Conservation (phyloP, 352 stramenopile species). For the Globisporangium megalacanthum region DNA sequence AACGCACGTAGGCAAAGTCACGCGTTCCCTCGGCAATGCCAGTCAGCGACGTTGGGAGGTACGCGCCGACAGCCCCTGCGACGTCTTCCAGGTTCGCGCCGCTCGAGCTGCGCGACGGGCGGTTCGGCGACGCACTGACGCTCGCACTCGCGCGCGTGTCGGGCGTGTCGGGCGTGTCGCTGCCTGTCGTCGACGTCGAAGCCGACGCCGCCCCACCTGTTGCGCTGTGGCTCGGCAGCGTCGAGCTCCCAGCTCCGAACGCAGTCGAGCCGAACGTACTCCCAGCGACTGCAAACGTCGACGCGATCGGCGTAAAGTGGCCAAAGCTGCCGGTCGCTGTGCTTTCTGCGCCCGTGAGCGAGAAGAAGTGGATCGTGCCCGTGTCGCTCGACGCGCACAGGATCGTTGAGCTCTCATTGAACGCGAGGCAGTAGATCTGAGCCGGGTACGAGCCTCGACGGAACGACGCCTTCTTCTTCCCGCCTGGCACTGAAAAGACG, state of each 20-base stretch:
- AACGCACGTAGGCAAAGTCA: slow-evolving; percentile 79
- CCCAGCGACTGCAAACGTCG: slow-evolving; percentile 64
- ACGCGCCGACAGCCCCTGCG: slow-evolving; percentile 59
- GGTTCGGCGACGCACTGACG: slow-evolving; percentile 10
- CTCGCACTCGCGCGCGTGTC: not conserved
- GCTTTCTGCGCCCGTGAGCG: slow-evolving; percentile 63
- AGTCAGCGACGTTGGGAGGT: slow-evolving; percentile 69
- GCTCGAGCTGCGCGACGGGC: slow-evolving; percentile 28
- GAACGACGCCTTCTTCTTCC: slow-evolving; percentile 90
- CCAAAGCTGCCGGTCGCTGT: slow-evolving; percentile 76
- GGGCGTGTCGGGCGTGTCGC: not conserved
- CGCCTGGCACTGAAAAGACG: slow-evolving; percentile 94
- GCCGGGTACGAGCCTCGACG: slow-evolving; percentile 94
- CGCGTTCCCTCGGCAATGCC: slow-evolving; percentile 83
- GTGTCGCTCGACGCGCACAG: slow-evolving; percentile 95
- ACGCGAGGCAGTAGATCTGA: slow-evolving; percentile 95
- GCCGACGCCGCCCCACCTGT: slow-evolving; percentile 2
- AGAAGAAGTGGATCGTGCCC: slow-evolving; percentile 96
- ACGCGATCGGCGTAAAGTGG: slow-evolving; percentile 68
- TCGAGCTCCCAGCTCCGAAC: slow-evolving; percentile 19
- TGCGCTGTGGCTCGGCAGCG: slow-evolving; percentile 7
- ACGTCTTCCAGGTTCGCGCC: slow-evolving; percentile 62
- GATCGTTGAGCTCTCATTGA: slow-evolving; percentile 92
- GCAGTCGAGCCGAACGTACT: slow-evolving; percentile 49
- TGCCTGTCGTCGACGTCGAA: slow-evolving; percentile 1